phyloP scores from a whole-genome alignment of 345 rosid species.

The Bruguiera gymnorhiza region DNA sequence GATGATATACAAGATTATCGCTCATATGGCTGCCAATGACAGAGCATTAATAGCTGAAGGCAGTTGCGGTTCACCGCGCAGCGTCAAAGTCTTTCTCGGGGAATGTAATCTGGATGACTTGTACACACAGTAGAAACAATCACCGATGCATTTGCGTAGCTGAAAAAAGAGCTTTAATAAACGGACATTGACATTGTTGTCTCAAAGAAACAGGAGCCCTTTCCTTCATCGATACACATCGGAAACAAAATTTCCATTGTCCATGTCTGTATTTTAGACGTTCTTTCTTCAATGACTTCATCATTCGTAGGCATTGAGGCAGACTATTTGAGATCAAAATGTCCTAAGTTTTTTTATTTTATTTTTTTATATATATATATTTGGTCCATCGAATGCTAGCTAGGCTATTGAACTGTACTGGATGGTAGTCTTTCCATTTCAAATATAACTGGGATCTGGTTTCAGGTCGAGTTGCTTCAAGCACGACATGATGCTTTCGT shows the following conservation, averaged over 20 bases:
- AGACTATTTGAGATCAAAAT: not conserved
- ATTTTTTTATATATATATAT: no score
- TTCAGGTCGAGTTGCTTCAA: not conserved
- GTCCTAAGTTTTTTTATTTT: not conserved
- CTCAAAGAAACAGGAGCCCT: no score
- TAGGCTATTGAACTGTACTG: no score
- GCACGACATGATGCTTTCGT: not conserved
- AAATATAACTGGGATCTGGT: no score
- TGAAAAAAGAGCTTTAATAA: constrained; percentile 28
- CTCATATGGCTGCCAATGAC: constrained; percentile 93
- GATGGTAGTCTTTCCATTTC: no score
- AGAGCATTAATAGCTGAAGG: constrained; percentile 92
- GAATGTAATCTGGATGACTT: constrained; percentile 79
- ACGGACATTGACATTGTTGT: no score
- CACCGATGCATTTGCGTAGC: constrained; percentile 1
- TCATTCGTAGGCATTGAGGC: not conserved
- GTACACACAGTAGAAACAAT: constrained; percentile 26
- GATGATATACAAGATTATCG: constrained; percentile 92
- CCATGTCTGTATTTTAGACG: not conserved
- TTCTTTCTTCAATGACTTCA: not conserved
- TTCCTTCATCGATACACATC: no score
- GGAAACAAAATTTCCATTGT: constrained; percentile 2
- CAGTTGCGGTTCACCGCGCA: constrained; percentile 86
- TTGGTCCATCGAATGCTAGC: no score
- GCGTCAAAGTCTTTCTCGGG: constrained; percentile 77